Evolutionary conservation across 225 moss, liverwort and hornwort genomes (phyloP).

Genomic region (Sphagnum contortum): DNA sequence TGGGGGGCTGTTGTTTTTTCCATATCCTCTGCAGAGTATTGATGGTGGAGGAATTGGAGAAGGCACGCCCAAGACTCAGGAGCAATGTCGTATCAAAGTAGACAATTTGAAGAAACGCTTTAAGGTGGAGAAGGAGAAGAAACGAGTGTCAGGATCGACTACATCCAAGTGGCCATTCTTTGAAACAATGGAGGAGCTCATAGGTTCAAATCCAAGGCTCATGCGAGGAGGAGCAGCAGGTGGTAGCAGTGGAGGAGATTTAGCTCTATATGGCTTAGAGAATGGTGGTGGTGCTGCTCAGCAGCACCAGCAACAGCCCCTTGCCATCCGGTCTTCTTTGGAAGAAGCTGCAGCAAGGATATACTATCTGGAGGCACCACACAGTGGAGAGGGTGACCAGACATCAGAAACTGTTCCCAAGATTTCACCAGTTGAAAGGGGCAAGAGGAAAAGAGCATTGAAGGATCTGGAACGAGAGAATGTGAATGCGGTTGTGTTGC

Average conservation of each 20-base stretch:
- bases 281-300: constrained; percentile 4
- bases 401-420: constrained; percentile 42
- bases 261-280: constrained; percentile 17
- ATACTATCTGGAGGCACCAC: constrained; percentile 22
- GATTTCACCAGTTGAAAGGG: constrained; percentile 31
- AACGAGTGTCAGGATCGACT: constrained; percentile 31
- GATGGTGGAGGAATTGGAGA: constrained; percentile 22
- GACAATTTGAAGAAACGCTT: constrained; percentile 47
- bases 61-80: constrained; percentile 44
- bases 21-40: constrained; percentile 14
- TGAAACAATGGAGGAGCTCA: constrained; percentile 47
- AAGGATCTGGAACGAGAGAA: constrained; percentile 40
- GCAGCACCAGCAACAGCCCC: constrained; percentile 6
- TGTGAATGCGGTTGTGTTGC: constrained; percentile 27
- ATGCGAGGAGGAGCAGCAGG: constrained; percentile 11
- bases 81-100: constrained; percentile 51
- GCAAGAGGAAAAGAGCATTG: constrained; percentile 36
- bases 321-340: constrained; percentile 29
- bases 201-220: constrained; percentile 36
- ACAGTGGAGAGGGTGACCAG: constrained; percentile 28
- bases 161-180: constrained; percentile 40
- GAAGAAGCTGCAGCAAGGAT: constrained; percentile 34
- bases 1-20: too few species aligned
- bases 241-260: constrained; percentile 5
- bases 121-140: constrained; percentile 43